A percentile compares a stretch with the other conserved stretches of the same genome.
Conservation (phyloP, 257 asterid species). For the Solanum clarkiae region DNA sequence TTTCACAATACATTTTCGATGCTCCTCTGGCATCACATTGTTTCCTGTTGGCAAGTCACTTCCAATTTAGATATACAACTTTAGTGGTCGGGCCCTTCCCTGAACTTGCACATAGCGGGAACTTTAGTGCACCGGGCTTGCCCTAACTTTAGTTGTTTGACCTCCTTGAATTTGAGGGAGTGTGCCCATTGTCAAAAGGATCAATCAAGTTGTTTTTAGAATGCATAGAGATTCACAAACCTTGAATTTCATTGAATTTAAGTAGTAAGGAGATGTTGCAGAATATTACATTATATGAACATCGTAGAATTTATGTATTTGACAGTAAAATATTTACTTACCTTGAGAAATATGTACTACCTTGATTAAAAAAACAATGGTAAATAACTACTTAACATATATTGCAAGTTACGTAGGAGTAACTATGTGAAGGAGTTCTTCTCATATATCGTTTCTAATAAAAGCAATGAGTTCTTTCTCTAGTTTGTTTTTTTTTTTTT, state of each 20-base stretch:
- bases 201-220: neutral
- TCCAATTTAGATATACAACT: neutral
- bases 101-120: too few species aligned
- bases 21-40: neutral
- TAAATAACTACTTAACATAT: neutral
- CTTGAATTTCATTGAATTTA: neutral
- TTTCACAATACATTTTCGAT: neutral
- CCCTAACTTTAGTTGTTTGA: neutral
- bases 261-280: neutral
- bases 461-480: neutral
- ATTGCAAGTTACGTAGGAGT: neutral
- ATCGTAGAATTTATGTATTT: neutral
- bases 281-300: neutral
- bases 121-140: too few species aligned
- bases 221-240: neutral
- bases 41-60: neutral
- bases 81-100: neutral
- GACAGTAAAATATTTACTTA: neutral
- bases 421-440: neutral
- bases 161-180: neutral
- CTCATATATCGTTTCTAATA: neutral
- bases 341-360: neutral
- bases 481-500: neutral
- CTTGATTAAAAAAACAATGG: neutral
- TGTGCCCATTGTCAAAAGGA: neutral